Base-by-base conservation (phyloP, 306 rosid species). In the Quercus parvula region DNA sequence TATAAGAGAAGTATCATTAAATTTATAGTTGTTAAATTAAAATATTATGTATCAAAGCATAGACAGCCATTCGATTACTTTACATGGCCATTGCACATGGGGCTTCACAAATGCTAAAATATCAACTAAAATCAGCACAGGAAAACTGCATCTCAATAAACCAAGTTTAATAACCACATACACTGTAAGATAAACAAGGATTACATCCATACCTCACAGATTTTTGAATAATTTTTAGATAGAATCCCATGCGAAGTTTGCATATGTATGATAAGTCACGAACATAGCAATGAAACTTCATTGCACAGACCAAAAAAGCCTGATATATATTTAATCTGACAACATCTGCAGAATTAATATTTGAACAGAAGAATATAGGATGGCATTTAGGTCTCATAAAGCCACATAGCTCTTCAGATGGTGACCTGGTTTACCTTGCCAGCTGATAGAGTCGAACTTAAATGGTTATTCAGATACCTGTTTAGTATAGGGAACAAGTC, bases 361-460 rank as follows among this genome's bases (percentile, higher is more conserved):
- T 92, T 74, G 91, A 85, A 87, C 92, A 97, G 2, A 85, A 94
- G 87, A 92, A 94, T 77, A 94, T 76, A 6, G 97, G 91, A 89
- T 92, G 94, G 64, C 99, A 92, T 85, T 92, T 94, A 11, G 97
- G 94, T 80, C 90, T 89, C 83, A 94, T 77, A 79, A 84, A 94
- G 83, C 68, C 75, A 57, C 90, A 71, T 81, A 94, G 64, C 85
- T 87, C 90, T 85, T 78, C 52, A 92, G 79, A 73, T 20, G 75
- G 58, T 56, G 78, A 62, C 92, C 88, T 9, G 95, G 95, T 85
- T 86, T 89, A 15, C 81, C 90, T 76, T 91, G 94, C 97, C 97
- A 90, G 85, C 83, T 76, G 85, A 94, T 87, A 2, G 86, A 54
- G 84, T 83, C 2, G 94, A 92, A 57, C 91, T 83, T 70, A 92